Evolutionary conservation across 139 green algal species (phyloP).

Genomic region (Coccomyxa sp.): DNA sequence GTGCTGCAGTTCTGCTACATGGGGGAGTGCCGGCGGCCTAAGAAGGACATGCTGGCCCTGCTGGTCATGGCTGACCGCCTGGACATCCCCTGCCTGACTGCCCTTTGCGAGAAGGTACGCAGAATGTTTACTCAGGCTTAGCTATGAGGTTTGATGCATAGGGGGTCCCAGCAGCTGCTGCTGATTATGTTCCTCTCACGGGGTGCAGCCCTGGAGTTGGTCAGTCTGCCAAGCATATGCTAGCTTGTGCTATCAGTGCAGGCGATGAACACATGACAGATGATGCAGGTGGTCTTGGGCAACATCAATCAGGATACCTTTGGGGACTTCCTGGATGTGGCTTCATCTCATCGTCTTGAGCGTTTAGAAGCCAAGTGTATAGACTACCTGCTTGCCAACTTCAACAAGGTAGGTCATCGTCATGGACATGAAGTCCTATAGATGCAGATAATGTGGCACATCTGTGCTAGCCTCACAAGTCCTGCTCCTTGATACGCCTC

Average conservation of each 20-base stretch:
- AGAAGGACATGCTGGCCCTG: constrained; percentile 4
- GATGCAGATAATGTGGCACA: no score
- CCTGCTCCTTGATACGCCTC: no score
- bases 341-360: neutral
- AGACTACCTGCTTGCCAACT: constrained; percentile 14
- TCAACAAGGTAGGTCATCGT: constrained; percentile 9
- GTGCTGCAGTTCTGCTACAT: constrained; percentile 22
- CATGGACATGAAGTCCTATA: no score
- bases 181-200: no score
- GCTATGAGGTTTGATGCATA: neutral
- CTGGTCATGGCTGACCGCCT: constrained; percentile 14
- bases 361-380: constrained; percentile 11
- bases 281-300: neutral
- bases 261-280: no score
- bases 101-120: neutral
- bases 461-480: no score
- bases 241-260: no score
- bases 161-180: no score
- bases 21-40: neutral
- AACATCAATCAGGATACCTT: neutral
- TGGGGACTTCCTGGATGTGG: neutral
- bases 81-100: constrained; percentile 3
- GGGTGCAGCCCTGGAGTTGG: no score
- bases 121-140: constrained; percentile 3
- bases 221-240: no score